Evolutionary conservation across 2,329 filamentous ascomycete genomes (phyloP), one percentile per base, ranked within the genome.

Genomic region (Chrysosporium keratinophilum): DNA sequence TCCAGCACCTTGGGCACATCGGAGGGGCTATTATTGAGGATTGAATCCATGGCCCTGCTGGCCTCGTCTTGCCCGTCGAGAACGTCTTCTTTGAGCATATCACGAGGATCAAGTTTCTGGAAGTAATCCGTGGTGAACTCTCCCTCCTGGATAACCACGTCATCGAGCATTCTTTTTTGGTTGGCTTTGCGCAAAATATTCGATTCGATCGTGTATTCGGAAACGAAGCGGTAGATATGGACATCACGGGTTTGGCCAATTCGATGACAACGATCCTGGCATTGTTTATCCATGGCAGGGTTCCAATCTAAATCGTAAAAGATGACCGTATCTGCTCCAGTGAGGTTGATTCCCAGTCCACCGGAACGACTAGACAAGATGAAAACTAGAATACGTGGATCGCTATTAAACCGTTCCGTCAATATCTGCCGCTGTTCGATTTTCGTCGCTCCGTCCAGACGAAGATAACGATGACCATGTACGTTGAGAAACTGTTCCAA

Each of bases 291-390:
- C 93, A 98, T 98, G 50, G 94, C 93, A 0, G 93, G 93, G 64
- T 98, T 98, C 94, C 94, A 98, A 67, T 98, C 93, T 56, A 97
- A 83, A 65, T 98, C 93, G 71, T 97, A 98, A 70, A 98, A 98
- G 60, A 98, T 96, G 63, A 98, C 93, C 0, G 90, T 95, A 68
- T 97, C 93, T 4, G 93, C 93, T 47, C 93, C 93, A 0, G 91
- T 97, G 42, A 98, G 77, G 63, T 98, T 98, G 74, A 98, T 95
- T 54, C 93, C 93, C 0, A 98, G 76, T 53, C 93, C 93, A 60
- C 93, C 93, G 0, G 93, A 96, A 54, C 93, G 83, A 48, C 89
- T 95, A 0, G 91, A 97, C 4, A 98, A 74, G 62, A 98, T 98
- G 73, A 98, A 98, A 58, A 85, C 91, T 12, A 95, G 77, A 57